phyloP scores from a whole-genome alignment of 2,329 filamentous ascomycete species.

The Xylariaceae sp. region DNA sequence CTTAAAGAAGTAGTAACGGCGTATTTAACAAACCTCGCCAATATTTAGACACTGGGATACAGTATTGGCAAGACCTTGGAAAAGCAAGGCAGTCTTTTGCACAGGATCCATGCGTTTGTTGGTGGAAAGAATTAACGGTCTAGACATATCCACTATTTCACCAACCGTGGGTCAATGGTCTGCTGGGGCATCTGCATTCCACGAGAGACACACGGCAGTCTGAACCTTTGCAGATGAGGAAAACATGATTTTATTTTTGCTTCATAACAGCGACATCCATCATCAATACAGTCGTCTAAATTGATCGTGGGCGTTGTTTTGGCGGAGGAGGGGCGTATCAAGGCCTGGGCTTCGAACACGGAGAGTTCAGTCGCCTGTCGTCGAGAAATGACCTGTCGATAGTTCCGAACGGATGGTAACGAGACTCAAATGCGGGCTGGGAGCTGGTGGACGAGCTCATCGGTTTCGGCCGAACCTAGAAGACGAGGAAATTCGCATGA shows the following conservation, averaged over 20 bases:
- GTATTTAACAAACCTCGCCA: not conserved
- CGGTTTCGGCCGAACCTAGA: constrained; percentile 88
- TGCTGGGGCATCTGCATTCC: constrained; percentile 11
- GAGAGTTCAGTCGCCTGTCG: constrained; percentile 19
- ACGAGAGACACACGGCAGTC: constrained; percentile 20
- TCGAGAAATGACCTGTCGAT: constrained; percentile 22
- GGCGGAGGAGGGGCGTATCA: constrained; percentile 19
- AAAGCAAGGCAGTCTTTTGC: constrained; percentile 20
- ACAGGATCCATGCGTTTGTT: constrained; percentile 25
- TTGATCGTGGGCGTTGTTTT: constrained; percentile 21
- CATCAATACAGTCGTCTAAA: constrained; percentile 27
- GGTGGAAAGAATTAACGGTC: constrained; percentile 33
- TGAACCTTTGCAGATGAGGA: constrained; percentile 32
- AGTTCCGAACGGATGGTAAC: constrained; percentile 23
- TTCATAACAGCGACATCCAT: constrained; percentile 33
- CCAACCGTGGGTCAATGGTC: constrained; percentile 23
- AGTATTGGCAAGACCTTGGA: constrained; percentile 5
- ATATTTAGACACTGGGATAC: not conserved
- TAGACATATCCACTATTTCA: constrained; percentile 28
- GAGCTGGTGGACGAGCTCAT: constrained; percentile 49
- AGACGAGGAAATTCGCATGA: constrained; percentile 68
- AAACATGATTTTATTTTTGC: constrained; percentile 37
- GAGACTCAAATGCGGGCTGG: constrained; percentile 22
- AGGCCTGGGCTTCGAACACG: constrained; percentile 8
- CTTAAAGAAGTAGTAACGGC: not conserved